A percentile compares a stretch with the other conserved stretches of the same genome.
phyloP scores from a whole-genome alignment of 2,329 filamentous ascomycete genomes.

The Ophiocordyceps sinensis region DNA sequence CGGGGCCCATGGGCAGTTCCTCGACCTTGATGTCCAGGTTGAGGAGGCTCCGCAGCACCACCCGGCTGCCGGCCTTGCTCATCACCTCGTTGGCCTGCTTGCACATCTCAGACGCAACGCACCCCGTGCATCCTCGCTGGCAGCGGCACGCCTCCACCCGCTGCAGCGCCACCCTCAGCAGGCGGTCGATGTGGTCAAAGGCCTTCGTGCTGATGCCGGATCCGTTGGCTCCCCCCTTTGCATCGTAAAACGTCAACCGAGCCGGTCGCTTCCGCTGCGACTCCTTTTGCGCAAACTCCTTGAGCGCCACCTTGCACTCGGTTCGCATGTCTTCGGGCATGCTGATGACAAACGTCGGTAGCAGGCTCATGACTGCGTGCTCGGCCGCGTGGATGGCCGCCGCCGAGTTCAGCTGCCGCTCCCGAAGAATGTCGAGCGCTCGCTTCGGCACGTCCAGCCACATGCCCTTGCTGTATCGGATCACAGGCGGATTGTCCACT shows the following conservation, averaged over 20 bases:
- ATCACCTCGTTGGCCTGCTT: constrained; percentile 82
- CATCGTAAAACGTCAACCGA: constrained; percentile 84
- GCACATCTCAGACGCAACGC: constrained; percentile 73
- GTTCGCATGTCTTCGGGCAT: constrained; percentile 86
- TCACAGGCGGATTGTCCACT: constrained; percentile 84
- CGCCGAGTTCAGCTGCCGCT: constrained; percentile 61
- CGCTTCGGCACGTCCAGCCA: constrained; percentile 82
- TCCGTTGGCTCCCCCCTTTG: constrained; percentile 73
- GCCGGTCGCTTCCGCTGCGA: constrained; percentile 69
- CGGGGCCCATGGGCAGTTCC: constrained; percentile 71
- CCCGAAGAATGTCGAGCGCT: constrained; percentile 66
- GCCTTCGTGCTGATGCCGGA: constrained; percentile 83
- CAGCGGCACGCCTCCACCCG: constrained; percentile 68
- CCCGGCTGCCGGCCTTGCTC: constrained; percentile 76
- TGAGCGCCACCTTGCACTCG: constrained; percentile 79
- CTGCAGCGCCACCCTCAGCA: constrained; percentile 61
- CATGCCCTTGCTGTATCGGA: constrained; percentile 75
- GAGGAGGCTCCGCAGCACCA: constrained; percentile 65
- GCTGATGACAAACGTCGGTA: constrained; percentile 83
- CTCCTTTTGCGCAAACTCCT: constrained; percentile 66
- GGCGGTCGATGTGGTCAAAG: constrained; percentile 76
- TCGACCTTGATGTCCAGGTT: constrained; percentile 71
- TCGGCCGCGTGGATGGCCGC: constrained; percentile 91
- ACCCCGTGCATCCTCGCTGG: constrained; percentile 72
- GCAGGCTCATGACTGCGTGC: constrained; percentile 72